Base-by-base conservation (phyloP, 345 rosid genomes). In the Arabis hirsuta region DNA sequence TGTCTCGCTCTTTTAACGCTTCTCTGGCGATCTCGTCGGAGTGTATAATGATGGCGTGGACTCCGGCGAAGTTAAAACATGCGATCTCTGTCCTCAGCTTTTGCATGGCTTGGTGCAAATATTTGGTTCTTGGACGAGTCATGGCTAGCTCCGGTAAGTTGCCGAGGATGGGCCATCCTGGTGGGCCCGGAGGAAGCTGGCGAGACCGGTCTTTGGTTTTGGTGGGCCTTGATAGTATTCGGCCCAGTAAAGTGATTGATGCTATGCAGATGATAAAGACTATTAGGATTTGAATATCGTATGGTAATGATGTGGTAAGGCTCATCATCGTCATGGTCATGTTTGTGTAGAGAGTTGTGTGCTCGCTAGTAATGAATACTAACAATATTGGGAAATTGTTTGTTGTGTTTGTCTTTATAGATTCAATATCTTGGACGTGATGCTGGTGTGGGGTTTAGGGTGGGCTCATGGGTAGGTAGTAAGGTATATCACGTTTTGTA, bases 121-220 rank as follows among this genome's bases (percentile, higher is more conserved):
- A 81, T 4, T 67, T 65, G 43, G 50, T 51, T 1, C 34, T 43
- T 3, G 84, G 84, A 56, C 70, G 79, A 19, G 57, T 59, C 65
- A 9, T 34, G 9, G 57, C 22, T 34, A 83, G 64, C 20, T 68
- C 78, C 0, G 79, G 80, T 10, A 79, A 24, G 31, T 72, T 69
- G 31, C 87, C 87, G 27, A 81, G 39, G 10, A 83, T 55, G 5
- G 84, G 84, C 84, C 82, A 81, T 3, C 80, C 78, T n/a, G 36
- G 31, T 19, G 84, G 80, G 3, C 80, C 64, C 1, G 80, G 80
- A 50, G 80, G 80, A 47, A 77, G 83, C 70, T 46, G 71, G 6
- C 50, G 69, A 67, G 62, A 67, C 34, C 55, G 78, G 55, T 52
- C 62, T 59, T 74, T 52, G 31, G 44, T 39, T 57, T 65, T 65